Conservation (phyloP, 2,329 filamentous ascomycete genomes). For the Talaromyces pinophilus region DNA sequence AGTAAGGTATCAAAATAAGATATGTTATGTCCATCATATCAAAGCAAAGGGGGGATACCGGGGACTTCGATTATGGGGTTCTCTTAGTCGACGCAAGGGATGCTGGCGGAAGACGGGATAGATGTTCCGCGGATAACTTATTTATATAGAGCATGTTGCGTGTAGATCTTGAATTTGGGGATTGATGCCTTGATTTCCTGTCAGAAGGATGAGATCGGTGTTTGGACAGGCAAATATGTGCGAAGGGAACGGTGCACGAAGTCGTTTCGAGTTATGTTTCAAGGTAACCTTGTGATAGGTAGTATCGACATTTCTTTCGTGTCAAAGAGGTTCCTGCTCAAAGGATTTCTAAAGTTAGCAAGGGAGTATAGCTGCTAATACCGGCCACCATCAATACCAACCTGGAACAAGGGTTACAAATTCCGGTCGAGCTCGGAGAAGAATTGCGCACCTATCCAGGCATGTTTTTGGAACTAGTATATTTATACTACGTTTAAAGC, state of each 20-base stretch:
- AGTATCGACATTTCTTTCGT: not conserved
- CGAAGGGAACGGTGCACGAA: not conserved
- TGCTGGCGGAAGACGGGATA: conserved; percentile 7
- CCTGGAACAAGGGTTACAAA: not conserved
- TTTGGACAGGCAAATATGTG: not conserved
- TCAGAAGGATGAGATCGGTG: too few relatives aligned
- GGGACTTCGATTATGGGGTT: conserved; percentile 8
- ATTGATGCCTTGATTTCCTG: not conserved
- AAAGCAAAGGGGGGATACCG: not conserved
- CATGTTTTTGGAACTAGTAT: not conserved
- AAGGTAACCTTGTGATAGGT: conserved; percentile 3
- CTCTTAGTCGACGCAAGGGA: conserved; percentile 7
- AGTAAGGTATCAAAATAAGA: conserved; percentile 4
- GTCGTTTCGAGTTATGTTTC: not conserved
- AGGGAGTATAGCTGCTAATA: not conserved
- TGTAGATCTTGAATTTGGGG: not conserved
- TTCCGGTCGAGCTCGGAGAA: not conserved
- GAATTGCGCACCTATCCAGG: not conserved
- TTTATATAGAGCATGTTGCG: not conserved
- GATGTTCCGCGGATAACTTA: conserved; percentile 5
- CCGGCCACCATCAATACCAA: not conserved
- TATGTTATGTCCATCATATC: conserved; percentile 13
- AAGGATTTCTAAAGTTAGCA: not conserved
- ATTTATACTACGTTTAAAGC: not conserved
- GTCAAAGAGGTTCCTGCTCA: not conserved